Evolutionary conservation across 177 flowering plant genomes (phyloP).

Genomic region (Vitis hybrid): DNA sequence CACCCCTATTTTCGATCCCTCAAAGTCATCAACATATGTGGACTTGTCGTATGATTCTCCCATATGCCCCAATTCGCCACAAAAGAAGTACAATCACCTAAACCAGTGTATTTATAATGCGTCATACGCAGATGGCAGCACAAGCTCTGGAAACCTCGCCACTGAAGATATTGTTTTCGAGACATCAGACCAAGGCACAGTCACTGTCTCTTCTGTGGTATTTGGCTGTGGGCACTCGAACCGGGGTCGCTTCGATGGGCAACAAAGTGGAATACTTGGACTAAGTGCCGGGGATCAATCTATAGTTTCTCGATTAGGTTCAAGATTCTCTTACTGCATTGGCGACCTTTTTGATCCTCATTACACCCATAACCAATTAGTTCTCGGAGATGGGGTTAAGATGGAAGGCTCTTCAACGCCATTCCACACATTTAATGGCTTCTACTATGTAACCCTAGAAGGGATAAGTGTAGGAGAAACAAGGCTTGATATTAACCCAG

Average conservation of each 20-base stretch:
- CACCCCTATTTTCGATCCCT: constrained; percentile 11
- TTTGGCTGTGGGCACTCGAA: constrained; percentile 32
- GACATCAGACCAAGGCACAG: constrained; percentile 18
- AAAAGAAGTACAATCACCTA: background rate
- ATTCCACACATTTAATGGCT: background rate
- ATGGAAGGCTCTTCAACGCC: constrained; percentile 22
- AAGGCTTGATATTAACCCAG: constrained; percentile 13
- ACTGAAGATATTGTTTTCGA: constrained; percentile 22
- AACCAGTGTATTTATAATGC: constrained; percentile 14
- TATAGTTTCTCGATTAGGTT: constrained; percentile 4
- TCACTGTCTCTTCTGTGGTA: background rate
- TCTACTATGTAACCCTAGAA: constrained; percentile 19
- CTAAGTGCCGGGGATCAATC: constrained; percentile 15
- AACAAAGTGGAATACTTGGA: constrained; percentile 26
- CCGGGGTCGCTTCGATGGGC: background rate
- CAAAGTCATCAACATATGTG: constrained; percentile 23
- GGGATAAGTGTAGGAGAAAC: constrained; percentile 29
- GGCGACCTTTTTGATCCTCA: constrained; percentile 23
- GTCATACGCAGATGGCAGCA: constrained; percentile 11
- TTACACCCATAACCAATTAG: constrained; percentile 13
- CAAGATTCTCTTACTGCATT: constrained; percentile 38
- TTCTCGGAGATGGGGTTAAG: constrained; percentile 22
- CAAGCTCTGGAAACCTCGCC: constrained; percentile 13
- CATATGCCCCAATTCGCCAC: background rate
- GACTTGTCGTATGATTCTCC: constrained; percentile 11